A percentile compares a stretch with the other conserved stretches of the same genome.
phyloP scores from a whole-genome alignment of 148 eudicot genomes.

The Fagopyrum esculentum region DNA sequence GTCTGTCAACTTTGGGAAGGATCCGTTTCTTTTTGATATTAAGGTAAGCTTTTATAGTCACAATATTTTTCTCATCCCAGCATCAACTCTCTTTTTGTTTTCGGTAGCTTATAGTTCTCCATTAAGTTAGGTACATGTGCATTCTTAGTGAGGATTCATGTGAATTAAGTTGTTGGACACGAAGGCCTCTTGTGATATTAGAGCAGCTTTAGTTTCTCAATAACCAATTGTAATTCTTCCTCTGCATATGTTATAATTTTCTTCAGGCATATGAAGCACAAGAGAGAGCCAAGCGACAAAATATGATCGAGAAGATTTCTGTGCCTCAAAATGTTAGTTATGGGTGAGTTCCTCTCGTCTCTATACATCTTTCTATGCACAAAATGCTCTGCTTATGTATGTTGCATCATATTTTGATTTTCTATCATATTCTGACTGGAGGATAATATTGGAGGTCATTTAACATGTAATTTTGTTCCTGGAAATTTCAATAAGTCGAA shows the following conservation, averaged over 20 bases:
- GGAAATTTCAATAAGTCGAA: not conserved
- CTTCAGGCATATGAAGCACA: slow-evolving; percentile 70
- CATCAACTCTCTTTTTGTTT: not conserved
- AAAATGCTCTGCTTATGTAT: not conserved
- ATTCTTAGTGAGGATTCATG: not conserved
- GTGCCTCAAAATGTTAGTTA: slow-evolving; percentile 65
- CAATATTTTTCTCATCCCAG: not conserved
- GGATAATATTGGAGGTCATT: not conserved
- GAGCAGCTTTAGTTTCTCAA: not conserved
- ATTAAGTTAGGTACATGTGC: not conserved
- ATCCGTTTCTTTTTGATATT: slow-evolving; percentile 69
- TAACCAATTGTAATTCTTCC: not conserved
- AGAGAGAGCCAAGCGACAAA: slow-evolving; percentile 69
- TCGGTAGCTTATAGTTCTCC: not conserved
- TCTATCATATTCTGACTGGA: not conserved
- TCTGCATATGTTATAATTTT: not conserved
- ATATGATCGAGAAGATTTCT: slow-evolving; percentile 50
- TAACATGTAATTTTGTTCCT: not conserved
- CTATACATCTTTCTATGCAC: not conserved
- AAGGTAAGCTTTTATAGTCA: slow-evolving; percentile 37
- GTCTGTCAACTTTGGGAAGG: slow-evolving; percentile 85
- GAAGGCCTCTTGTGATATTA: not conserved
- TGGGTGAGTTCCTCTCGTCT: slow-evolving; percentile 41
- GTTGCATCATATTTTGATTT: not conserved
- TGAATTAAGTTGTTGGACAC: not conserved